phyloP scores from a whole-genome alignment of 768 basidiomycete genomes.

The Rossbeevera mucosa region DNA sequence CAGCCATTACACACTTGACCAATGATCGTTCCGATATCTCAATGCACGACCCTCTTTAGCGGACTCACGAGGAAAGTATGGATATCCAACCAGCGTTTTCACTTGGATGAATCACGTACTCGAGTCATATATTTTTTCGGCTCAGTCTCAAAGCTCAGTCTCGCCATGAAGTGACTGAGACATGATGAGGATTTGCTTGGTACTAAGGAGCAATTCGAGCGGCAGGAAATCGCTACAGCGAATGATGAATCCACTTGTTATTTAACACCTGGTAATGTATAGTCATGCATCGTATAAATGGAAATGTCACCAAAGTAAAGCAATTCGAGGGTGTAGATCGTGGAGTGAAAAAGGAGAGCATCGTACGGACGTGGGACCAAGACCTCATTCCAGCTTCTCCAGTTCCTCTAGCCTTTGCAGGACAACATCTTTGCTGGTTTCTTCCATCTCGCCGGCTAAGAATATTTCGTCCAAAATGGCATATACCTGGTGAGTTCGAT shows the following conservation, averaged over 20 bases:
- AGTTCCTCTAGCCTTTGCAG: slow-evolving; percentile 84
- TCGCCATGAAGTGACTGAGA: not conserved
- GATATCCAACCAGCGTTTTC: not conserved
- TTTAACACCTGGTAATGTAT: not conserved
- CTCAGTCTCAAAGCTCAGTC: not conserved
- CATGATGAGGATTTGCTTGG: not conserved
- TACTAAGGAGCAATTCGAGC: not conserved
- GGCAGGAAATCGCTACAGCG: not conserved
- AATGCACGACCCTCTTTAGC: not conserved
- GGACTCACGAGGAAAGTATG: slow-evolving; percentile 4
- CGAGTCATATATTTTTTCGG: not conserved
- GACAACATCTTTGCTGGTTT: slow-evolving; percentile 96
- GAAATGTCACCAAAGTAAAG: slow-evolving; percentile 11
- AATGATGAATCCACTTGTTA: not conserved
- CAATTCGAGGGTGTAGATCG: slow-evolving; percentile 7
- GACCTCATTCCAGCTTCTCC: slow-evolving; percentile 79
- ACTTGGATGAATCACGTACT: not conserved
- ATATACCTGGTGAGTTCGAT: slow-evolving; percentile 62
- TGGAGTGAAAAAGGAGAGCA: slow-evolving; percentile 1
- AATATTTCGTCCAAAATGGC: slow-evolving; percentile 98
- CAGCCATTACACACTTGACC: not conserved
- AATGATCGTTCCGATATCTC: not conserved
- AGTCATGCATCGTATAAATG: not conserved
- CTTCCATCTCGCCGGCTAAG: slow-evolving; percentile 96
- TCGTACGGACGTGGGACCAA: slow-evolving; percentile 7